Evolutionary conservation across 1,284 basidiomycete species (phyloP), one percentile per base, ranked within the genome.

Genomic region (Pyrrhoderma noxium): DNA sequence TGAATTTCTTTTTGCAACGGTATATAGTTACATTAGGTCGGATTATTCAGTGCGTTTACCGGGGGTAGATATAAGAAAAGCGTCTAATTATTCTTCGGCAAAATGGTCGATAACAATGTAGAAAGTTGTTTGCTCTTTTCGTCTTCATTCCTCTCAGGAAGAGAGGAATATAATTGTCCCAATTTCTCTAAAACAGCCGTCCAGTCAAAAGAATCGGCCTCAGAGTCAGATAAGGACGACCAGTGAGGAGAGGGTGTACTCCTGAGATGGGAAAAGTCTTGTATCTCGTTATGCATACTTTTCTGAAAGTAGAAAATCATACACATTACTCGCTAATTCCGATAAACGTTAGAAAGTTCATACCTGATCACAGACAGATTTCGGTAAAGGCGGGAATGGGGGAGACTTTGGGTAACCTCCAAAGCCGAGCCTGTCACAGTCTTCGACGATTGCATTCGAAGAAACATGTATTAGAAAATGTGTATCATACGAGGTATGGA

Each of bases 261-360:
- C 35, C 80, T 72, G 53, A 91, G 85, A 64, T 91, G 89, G 19
- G 87, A 87, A 62, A 92, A 92, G 59, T 92, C 89, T 61, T 85
- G 85, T 5, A 89, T 77, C 47, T 46, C 31, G 34, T 42, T 42
- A 45, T 41, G 36, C 44, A 45, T 43, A 34, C 55, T 48, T 44
- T 45, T 42, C 41, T 43, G 39, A 4, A 36, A 5, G 27, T 5
- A 5, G 11, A 11, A 31, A 31, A n/a, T n/a, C n/a, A n/a, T n/a
- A n/a, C n/a, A n/a, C n/a, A n/a, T n/a, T n/a, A n/a, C n/a, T n/a
- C n/a, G n/a, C n/a, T 18, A 13, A 49, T 48, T 21, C 13, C 18
- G 5, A 52, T 45, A 19, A 71, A 57, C 37, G 45, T 44, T 21
- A 25, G 16, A 19, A 22, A n/a, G 42, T 8, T 13, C 35, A 25